A percentile compares a stretch with the other conserved stretches of the same genome.
Conservation (phyloP, 441 rosid species). For the Erodium moschatum region DNA sequence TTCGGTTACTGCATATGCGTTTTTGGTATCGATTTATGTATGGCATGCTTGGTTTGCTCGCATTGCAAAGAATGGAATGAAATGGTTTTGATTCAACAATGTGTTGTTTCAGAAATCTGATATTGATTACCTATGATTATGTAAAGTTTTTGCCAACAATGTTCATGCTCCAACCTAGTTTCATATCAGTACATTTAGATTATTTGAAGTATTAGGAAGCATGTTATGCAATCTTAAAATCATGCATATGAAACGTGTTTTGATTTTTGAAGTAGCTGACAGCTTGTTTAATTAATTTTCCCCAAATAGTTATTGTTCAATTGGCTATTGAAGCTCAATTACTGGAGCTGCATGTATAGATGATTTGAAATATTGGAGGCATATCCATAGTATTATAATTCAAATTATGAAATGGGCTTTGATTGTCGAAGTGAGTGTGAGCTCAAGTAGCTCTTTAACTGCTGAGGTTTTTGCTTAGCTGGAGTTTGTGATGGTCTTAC, state of each 20-base stretch:
- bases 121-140: background rate
- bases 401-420: no score
- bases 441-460: no score
- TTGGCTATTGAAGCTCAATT: background rate
- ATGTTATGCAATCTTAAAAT: background rate
- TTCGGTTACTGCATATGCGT: background rate
- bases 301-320: background rate
- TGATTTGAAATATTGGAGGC: no score
- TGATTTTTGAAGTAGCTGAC: background rate
- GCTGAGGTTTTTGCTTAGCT: no score
- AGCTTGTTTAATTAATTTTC: background rate
- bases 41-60: background rate
- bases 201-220: background rate
- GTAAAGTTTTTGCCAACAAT: background rate
- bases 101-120: background rate
- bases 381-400: no score
- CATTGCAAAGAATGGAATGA: background rate
- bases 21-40: background rate
- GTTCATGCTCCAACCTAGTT: background rate
- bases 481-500: no score
- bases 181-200: background rate
- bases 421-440: no score
- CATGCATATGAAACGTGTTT: background rate
- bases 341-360: no score
- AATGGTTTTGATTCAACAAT: background rate